Evolutionary conservation across 768 basidiomycete genomes (phyloP).

Genomic region (Guyanaporus albipodus): DNA sequence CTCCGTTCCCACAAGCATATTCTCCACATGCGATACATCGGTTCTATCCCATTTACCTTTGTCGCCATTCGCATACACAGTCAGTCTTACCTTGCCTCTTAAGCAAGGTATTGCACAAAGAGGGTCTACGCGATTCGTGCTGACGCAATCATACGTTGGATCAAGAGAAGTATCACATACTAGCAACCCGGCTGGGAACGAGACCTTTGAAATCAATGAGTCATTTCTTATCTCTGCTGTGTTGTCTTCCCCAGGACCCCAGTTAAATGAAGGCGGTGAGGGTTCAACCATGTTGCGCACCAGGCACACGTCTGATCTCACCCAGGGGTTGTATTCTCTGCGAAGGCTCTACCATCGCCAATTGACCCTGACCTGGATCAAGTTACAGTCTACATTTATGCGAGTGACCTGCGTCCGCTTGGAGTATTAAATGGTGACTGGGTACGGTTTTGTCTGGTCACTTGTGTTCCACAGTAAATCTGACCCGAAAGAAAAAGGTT

Average conservation of each 20-base stretch:
- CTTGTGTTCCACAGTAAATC: neutral
- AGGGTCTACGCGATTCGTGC: constrained; percentile 50
- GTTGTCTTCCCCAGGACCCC: constrained; percentile 22
- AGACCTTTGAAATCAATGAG: constrained; percentile 67
- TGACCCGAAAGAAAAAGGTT: constrained; percentile 39
- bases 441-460: constrained; percentile 41
- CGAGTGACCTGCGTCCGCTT: constrained; percentile 58
- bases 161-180: constrained; percentile 1
- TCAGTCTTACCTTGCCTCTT: constrained; percentile 66
- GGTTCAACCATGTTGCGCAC: neutral
- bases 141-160: constrained; percentile 34
- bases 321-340: constrained; percentile 23
- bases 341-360: constrained; percentile 32
- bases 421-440: constrained; percentile 75
- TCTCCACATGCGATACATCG: constrained; percentile 15
- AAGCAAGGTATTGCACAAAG: constrained; percentile 59
- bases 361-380: constrained; percentile 42
- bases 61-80: constrained; percentile 37
- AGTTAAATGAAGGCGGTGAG: constrained; percentile 8
- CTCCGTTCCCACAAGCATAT: constrained; percentile 21
- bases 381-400: constrained; percentile 56
- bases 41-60: constrained; percentile 8
- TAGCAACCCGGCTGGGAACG: constrained; percentile 22
- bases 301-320: neutral
- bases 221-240: constrained; percentile 60